Conservation (phyloP, 805 yeast species). For the Saturnispora sanitii region DNA sequence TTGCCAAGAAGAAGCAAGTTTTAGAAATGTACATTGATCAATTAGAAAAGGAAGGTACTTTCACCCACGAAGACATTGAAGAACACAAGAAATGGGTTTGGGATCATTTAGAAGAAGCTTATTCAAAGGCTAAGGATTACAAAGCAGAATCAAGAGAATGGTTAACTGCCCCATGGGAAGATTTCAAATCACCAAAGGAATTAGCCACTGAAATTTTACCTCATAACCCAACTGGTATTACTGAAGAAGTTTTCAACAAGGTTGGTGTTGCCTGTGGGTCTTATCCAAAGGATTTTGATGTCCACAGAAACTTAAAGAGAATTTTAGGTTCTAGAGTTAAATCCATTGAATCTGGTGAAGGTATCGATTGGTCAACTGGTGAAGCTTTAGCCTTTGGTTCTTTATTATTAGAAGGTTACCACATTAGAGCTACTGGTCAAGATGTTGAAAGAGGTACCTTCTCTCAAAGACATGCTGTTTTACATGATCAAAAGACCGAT, state of each 20-base stretch:
- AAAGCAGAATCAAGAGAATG: constrained; percentile 90
- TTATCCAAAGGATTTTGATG: constrained; percentile 80
- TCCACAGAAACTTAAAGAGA: constrained; percentile 94
- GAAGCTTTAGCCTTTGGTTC: constrained; percentile 98
- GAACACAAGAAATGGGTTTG: constrained; percentile 99
- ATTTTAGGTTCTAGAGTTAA: constrained; percentile 82
- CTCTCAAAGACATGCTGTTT: constrained; percentile 97
- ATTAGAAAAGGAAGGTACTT: constrained; percentile 77
- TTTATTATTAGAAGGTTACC: constrained; percentile 83
- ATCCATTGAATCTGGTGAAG: constrained; percentile 74
- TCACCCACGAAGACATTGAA: constrained; percentile 79
- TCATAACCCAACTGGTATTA: constrained; percentile 90
- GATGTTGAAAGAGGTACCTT: constrained; percentile 99
- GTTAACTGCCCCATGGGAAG: constrained; percentile 99
- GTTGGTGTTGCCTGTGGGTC: constrained; percentile 73
- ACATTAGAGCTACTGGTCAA: constrained; percentile 96
- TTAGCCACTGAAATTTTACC: constrained; percentile 92
- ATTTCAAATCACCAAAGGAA: constrained; percentile 94
- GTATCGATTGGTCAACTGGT: constrained; percentile 99
- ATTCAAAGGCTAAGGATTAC: constrained; percentile 80
- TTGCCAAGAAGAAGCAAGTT: constrained; percentile 82
- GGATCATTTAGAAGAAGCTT: constrained; percentile 85
- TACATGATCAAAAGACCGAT: constrained; percentile 91
- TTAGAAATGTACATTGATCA: constrained; percentile 76
- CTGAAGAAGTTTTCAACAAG: constrained; percentile 56